Conservation (phyloP, 2,329 filamentous ascomycete genomes). For the Diaporthe sp. region DNA sequence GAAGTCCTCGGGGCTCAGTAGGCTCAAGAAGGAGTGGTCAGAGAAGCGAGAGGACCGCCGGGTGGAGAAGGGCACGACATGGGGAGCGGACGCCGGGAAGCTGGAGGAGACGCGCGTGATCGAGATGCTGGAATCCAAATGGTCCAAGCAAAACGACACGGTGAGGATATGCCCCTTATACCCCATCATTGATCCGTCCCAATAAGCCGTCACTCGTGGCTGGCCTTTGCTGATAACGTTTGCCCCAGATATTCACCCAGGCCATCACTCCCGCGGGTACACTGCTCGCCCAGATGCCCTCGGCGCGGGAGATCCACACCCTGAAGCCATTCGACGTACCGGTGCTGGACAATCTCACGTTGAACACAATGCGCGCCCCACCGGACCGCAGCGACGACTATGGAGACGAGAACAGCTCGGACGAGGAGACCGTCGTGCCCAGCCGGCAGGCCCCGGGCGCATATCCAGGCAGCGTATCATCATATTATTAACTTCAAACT, state of each 20-base stretch:
- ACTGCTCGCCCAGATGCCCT: slow-evolving; percentile 84
- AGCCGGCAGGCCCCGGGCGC: slow-evolving; percentile 28
- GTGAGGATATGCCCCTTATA: slow-evolving; percentile 62
- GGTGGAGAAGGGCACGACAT: slow-evolving; percentile 78
- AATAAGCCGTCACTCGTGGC: background rate
- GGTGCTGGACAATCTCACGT: slow-evolving; percentile 70
- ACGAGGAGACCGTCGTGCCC: slow-evolving; percentile 54
- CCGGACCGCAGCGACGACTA: slow-evolving; percentile 60
- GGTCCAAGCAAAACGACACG: slow-evolving; percentile 93
- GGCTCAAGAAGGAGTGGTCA: slow-evolving; percentile 78
- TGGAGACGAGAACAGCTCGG: slow-evolving; percentile 54
- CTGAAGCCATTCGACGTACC: slow-evolving; percentile 77
- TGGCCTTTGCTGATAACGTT: slow-evolving; percentile 1
- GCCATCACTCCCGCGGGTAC: slow-evolving; percentile 78
- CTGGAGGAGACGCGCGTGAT: slow-evolving; percentile 88
- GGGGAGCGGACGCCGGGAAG: slow-evolving; percentile 87
- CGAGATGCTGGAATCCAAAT: slow-evolving; percentile 88
- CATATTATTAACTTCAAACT: slow-evolving; percentile 38
- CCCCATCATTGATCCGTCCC: background rate
- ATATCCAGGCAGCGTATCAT: slow-evolving; percentile 35
- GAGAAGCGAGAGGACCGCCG: slow-evolving; percentile 85
- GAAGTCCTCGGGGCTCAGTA: slow-evolving; percentile 69
- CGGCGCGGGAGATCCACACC: slow-evolving; percentile 86
- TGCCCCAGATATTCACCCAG: slow-evolving; percentile 84
- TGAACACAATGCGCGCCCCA: slow-evolving; percentile 72